Conservation (phyloP, 208 protist genomes). For the Strigomonas culicis region DNA sequence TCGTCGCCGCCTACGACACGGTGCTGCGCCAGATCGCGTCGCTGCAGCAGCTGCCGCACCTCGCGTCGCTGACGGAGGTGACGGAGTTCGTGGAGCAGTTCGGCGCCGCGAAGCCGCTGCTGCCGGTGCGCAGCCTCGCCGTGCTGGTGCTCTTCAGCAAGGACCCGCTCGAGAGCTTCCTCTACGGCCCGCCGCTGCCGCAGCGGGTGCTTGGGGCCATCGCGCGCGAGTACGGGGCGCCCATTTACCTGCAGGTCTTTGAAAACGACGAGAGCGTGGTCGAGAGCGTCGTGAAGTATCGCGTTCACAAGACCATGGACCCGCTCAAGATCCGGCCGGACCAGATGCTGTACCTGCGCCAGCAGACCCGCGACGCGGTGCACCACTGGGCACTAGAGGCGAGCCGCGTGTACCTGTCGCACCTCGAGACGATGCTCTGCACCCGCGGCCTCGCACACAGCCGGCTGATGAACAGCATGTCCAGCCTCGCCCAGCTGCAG, state of each 20-base stretch:
- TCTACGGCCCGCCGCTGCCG: slow-evolving; percentile 57
- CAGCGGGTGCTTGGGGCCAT: slow-evolving; percentile 56
- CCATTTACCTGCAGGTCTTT: slow-evolving; percentile 69
- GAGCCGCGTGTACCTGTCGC: slow-evolving; percentile 61
- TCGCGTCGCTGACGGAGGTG: slow-evolving; percentile 47
- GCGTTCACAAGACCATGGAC: slow-evolving; percentile 73
- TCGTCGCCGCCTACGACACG: slow-evolving; percentile 39
- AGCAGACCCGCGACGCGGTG: slow-evolving; percentile 65
- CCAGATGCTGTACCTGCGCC: slow-evolving; percentile 39
- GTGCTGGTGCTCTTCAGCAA: slow-evolving; percentile 61
- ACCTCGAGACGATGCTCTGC: slow-evolving; percentile 85
- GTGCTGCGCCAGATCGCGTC: slow-evolving; percentile 63
- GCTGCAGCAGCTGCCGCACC: slow-evolving; percentile 37
- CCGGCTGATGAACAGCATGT: slow-evolving; percentile 68
- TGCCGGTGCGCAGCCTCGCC: slow-evolving; percentile 60
- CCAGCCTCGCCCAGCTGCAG: slow-evolving; percentile 52
- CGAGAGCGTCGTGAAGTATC: slow-evolving; percentile 74
- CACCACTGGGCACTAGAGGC: slow-evolving; percentile 59
- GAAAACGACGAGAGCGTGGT: slow-evolving; percentile 62
- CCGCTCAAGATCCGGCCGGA: slow-evolving; percentile 53
- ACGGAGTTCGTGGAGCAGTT: slow-evolving; percentile 66
- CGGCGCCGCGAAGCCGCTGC: slow-evolving; percentile 60
- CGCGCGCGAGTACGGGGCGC: slow-evolving; percentile 54
- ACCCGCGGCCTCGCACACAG: slow-evolving; percentile 80
- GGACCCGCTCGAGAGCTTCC: slow-evolving; percentile 71